Evolutionary conservation across 495 filamentous ascomycete species (phyloP), one percentile per base, ranked within the genome.

Genomic region (Choiromyces venosus): DNA sequence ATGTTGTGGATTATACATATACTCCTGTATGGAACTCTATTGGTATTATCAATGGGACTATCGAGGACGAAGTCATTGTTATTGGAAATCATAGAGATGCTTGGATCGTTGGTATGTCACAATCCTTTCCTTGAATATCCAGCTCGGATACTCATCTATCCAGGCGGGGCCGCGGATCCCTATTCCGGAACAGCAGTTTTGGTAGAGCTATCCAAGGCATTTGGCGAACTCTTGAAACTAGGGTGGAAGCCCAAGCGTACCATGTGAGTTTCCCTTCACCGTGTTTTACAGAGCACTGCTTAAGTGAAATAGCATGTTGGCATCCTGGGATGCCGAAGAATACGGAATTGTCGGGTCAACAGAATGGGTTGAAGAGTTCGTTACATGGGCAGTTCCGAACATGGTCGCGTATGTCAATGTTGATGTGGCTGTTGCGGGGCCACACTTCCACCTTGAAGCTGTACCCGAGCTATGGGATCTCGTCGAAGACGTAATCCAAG

Each of bases 81-180:
- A 83, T 98, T n/a, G 96, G 96, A 19, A 98, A 98, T 79, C 95
- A 99, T 80, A 90, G 94, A 19, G 95, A 99, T 84, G 90, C 91
- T 73, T 92, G 90, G 90, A 91, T 91, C 1, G 87, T 71, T 90
- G 77, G 46, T 56, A 29, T 56, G 46, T 29, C 14, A 10, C 46
- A 56, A 14, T 14, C 46, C n/a, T 56, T 56, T 1, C 46, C 46
- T 29, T 14, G 10, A 29, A 29, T 3, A 14, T 25, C 10, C 1
- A 10, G n/a, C 68, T 14, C 9, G 3, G 46, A 14, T 56, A 56
- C 46, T 56, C n/a, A 56, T 19, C 46, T 1, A 25, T 56, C 46
- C 9, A 56, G 46, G 84, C 14, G 85, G 85, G 8, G 85, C 85
- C 18, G 80, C 76, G 16, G 85, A 86, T 66, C 85, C 85, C 14